phyloP scores from a whole-genome alignment of 1,139 yeast genomes.

The Hansenula lynferdii region DNA sequence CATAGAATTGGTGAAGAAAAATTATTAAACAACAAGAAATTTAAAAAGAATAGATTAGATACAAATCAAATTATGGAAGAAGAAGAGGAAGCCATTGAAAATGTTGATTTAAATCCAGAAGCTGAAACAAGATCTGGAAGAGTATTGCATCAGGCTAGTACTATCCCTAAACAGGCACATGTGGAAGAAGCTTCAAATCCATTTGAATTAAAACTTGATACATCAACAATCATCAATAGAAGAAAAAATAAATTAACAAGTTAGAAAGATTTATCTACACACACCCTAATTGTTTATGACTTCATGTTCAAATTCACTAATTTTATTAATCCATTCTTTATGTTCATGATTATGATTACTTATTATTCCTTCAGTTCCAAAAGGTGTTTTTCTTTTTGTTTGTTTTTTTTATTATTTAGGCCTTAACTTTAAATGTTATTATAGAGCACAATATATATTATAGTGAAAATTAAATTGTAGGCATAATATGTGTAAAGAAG shows the following conservation, averaged over 20 bases:
- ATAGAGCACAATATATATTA: too few species aligned
- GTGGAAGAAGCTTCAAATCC: conserved; percentile 3
- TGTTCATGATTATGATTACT: too few species aligned
- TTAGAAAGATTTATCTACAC: neutral
- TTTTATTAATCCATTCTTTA: too few species aligned
- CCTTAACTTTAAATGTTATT: too few species aligned
- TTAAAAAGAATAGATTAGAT: conserved; percentile 24
- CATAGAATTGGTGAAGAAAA: conserved; percentile 91
- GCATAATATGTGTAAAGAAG: too few species aligned
- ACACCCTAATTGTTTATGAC: neutral
- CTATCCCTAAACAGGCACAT: conserved; percentile 7
- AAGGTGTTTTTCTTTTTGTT: too few species aligned
- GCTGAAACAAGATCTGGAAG: conserved; percentile 15
- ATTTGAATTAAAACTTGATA: conserved; percentile 71
- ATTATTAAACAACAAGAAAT: conserved; percentile 36
- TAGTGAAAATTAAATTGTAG: too few species aligned
- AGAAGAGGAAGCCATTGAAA: conserved; percentile 18
- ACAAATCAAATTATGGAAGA: conserved; percentile 15
- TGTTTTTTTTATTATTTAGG: too few species aligned
- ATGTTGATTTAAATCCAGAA: conserved; percentile 5
- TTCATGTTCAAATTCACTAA: neutral
- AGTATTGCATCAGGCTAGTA: conserved; percentile 12
- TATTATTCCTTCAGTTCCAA: too few species aligned
- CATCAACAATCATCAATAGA: conserved; percentile 79
- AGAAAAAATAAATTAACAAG: conserved; percentile 40